Base-by-base conservation (phyloP, 192 early-diverging fungal species). In the Backusella westeae region DNA sequence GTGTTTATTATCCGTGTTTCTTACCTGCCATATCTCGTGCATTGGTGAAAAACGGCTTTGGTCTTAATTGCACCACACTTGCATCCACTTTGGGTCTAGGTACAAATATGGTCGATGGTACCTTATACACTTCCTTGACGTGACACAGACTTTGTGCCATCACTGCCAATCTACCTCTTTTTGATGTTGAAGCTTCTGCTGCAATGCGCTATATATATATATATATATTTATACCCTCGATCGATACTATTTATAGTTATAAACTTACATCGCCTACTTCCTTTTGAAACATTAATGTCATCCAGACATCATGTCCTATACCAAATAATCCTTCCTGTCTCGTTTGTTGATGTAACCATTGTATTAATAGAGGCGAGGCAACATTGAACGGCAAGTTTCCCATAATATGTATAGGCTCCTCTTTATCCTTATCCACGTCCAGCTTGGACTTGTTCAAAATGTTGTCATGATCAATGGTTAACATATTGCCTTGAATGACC, bases 281-380 rank as follows among this genome's bases (percentile, higher is more conserved):
- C 67, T 90, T 90, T 80, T 95, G 94, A 80, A 95, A 95, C 94
- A 95, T 95, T 23, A 95, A 81, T 23, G 93, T 90, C 93, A 95
- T 94, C 26, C 86, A 85, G 10, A 85, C 83, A 17, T 83, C 53
- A 63, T 74, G 29, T 14, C 75, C 63, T 23, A 76, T 63, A 7
- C 82, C 79, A 68, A 95, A 95, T 26, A 95, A 83, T 0, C 94
- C 94, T 52, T 89, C 72, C 34, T 66, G 73, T 8, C 74, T 56
- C 1, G 87, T 80, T 72, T 90, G 79, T 84, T 85, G 78, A 65
- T 90, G 87, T 46, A 95, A 82, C 90, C 91, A 94, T 82, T 94
- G 92, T 34, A 91, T 73, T 38, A 95, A 78, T 32, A 95, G 68
- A 29, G 90, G 90, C 0, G 92, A 90, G 7, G 93, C 91, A 15